These are phyloP conservation scores for Casuarina cunninghamiana DNA, from an alignment of 306 rosid genomes.

Conservation along the genomic window DNA sequence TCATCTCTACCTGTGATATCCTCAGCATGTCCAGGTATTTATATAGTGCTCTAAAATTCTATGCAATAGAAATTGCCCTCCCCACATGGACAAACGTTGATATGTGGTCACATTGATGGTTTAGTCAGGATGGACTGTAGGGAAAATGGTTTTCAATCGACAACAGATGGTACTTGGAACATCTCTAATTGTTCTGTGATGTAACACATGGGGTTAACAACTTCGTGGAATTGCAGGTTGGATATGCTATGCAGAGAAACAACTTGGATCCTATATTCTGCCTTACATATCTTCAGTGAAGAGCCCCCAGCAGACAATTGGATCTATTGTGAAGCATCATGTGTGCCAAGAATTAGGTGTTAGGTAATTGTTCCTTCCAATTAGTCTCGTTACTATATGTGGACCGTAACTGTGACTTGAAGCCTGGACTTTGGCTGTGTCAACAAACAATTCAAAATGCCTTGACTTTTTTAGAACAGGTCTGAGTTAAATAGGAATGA, in stretches of 20 bases:
- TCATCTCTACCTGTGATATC: slow-evolving; percentile 77
- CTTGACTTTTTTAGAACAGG: too few relatives aligned
- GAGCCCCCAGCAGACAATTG: slow-evolving; percentile 92
- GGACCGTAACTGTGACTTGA: not conserved
- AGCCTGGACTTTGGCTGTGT: not conserved
- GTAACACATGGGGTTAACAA: not conserved
- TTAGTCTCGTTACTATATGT: not conserved
- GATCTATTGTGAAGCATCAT: slow-evolving; percentile 71
- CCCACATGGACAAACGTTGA: not conserved
- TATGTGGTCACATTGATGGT: not conserved
- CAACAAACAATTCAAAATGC: too few relatives aligned
- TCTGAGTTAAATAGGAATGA: too few relatives aligned
- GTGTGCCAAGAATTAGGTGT: slow-evolving; percentile 66
- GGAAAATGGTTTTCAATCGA: not conserved
- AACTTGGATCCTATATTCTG: slow-evolving; percentile 80
- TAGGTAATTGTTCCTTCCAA: slow-evolving; percentile 50
- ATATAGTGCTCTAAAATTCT: slow-evolving; percentile 12
- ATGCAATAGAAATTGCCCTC: not conserved
- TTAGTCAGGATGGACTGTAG: not conserved
- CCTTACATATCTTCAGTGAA: slow-evolving; percentile 85
- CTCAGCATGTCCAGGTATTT: slow-evolving; percentile 97
- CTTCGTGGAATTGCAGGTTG: slow-evolving; percentile 59
- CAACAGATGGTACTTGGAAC: not conserved
- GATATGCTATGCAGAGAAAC: slow-evolving; percentile 99
- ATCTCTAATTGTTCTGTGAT: not conserved